phyloP scores from a whole-genome alignment of 2,329 filamentous ascomycete species.

The Claviceps africana region DNA sequence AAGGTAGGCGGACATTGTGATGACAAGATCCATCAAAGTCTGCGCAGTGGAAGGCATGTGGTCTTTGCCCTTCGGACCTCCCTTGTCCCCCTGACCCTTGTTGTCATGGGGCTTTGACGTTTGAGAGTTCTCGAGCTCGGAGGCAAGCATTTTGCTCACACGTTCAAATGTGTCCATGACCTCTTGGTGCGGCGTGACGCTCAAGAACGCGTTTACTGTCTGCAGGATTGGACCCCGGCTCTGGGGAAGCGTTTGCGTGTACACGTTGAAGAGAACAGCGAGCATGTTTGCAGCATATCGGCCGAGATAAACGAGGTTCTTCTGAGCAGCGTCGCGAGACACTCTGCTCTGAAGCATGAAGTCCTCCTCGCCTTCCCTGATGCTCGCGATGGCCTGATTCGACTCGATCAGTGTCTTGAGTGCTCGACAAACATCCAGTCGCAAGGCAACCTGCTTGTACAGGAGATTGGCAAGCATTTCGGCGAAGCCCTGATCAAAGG shows the following conservation, averaged over 20 bases:
- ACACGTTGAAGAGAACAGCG: constrained; percentile 97
- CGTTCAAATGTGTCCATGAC: constrained; percentile 78
- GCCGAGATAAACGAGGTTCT: constrained; percentile 71
- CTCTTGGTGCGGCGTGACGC: constrained; percentile 66
- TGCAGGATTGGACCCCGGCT: constrained; percentile 81
- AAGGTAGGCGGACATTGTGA: constrained; percentile 88
- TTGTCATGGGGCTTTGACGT: constrained; percentile 46
- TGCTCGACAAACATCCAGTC: constrained; percentile 74
- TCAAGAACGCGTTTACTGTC: constrained; percentile 89
- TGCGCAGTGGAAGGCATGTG: constrained; percentile 86
- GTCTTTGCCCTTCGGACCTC: constrained; percentile 42
- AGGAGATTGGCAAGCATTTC: constrained; percentile 83
- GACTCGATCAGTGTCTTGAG: constrained; percentile 83
- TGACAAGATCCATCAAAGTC: constrained; percentile 91
- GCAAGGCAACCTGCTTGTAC: constrained; percentile 79
- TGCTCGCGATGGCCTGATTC: constrained; percentile 63
- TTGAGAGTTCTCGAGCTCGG: constrained; percentile 43
- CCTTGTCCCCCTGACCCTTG: constrained; percentile 50
- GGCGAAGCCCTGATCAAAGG: constrained; percentile 80
- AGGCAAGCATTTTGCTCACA: constrained; percentile 71
- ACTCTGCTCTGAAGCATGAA: constrained; percentile 67
- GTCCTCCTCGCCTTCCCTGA: constrained; percentile 56
- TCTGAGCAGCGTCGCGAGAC: constrained; percentile 57
- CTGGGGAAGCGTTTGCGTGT: constrained; percentile 88
- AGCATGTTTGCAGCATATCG: constrained; percentile 76